Conservation (phyloP, 495 filamentous ascomycete genomes). For the Lophiostoma macrostomum region DNA sequence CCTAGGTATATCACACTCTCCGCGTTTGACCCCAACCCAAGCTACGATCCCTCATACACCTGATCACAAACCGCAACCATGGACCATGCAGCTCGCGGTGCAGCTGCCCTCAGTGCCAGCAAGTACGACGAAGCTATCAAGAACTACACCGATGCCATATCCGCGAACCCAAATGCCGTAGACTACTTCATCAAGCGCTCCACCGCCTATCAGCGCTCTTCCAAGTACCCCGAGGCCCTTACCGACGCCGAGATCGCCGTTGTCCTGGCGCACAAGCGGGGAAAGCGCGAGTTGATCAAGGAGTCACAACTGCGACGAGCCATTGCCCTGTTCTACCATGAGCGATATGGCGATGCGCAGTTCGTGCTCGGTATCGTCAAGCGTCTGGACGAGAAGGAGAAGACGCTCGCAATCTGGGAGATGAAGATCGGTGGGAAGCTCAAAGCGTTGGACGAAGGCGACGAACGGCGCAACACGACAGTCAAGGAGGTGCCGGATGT, state of each 20-base stretch:
- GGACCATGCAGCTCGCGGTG: conserved; percentile 61
- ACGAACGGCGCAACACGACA: conserved; percentile 56
- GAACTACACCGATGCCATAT: conserved; percentile 74
- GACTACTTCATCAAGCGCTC: conserved; percentile 86
- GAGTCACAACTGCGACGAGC: conserved; percentile 78
- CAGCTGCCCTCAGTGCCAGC: conserved; percentile 59
- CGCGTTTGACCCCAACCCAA: too few relatives aligned
- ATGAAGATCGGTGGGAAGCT: conserved; percentile 56
- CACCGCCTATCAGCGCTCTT: conserved; percentile 71
- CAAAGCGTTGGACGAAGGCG: conserved; percentile 48
- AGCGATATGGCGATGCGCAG: conserved; percentile 70
- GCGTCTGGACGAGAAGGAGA: conserved; percentile 58
- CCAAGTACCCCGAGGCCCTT: conserved; percentile 58
- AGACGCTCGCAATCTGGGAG: conserved; percentile 61
- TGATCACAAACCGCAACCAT: too few relatives aligned
- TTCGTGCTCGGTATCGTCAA: conserved; percentile 68
- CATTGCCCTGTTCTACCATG: conserved; percentile 67
- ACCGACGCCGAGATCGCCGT: conserved; percentile 79
- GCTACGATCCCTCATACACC: too few relatives aligned
- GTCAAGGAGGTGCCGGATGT: conserved; percentile 63
- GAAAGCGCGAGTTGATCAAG: conserved; percentile 74
- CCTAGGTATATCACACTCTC: too few relatives aligned
- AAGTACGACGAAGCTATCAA: conserved; percentile 66
- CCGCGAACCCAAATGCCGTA: conserved; percentile 62
- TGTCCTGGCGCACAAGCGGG: conserved; percentile 64